These are phyloP conservation scores for Phialemoniopsis sp. DNA, from an alignment of 2,329 filamentous ascomycete genomes.

Conservation along the genomic window DNA sequence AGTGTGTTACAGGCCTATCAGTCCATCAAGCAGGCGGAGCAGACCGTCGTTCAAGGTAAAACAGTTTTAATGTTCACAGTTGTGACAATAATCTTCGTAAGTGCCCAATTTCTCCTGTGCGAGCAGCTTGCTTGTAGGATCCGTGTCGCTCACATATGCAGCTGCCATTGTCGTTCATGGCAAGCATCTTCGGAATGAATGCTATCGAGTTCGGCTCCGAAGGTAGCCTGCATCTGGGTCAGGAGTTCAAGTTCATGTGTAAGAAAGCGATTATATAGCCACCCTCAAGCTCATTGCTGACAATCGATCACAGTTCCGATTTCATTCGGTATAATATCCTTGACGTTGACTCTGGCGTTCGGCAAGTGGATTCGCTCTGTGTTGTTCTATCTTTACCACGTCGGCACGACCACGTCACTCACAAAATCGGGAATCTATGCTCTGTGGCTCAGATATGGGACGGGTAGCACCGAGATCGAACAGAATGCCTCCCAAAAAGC, in stretches of 20 bases:
- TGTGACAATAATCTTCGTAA: conserved; percentile 40
- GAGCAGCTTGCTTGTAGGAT: not conserved
- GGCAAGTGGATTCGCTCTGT: not conserved
- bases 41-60: conserved; percentile 33
- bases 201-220: conserved; percentile 3
- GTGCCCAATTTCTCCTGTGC: conserved; percentile 8
- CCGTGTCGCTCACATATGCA: not conserved
- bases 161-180: conserved; percentile 32
- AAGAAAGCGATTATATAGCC: conserved; percentile 4
- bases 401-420: too few species aligned
- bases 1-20: conserved; percentile 38
- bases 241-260: conserved; percentile 15
- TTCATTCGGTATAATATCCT: not conserved
- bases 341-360: not conserved
- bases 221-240: conserved; percentile 9
- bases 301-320: conserved; percentile 3
- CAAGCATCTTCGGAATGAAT: conserved; percentile 34
- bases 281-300: not conserved
- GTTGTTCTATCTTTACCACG: too few species aligned
- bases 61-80: conserved; percentile 42
- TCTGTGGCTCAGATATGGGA: too few species aligned
- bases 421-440: too few species aligned
- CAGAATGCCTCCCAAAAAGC: too few species aligned
- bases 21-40: conserved; percentile 29
- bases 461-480: too few species aligned